Base-by-base conservation (phyloP, 2,329 filamentous ascomycete species). In the Leptographium flavum region DNA sequence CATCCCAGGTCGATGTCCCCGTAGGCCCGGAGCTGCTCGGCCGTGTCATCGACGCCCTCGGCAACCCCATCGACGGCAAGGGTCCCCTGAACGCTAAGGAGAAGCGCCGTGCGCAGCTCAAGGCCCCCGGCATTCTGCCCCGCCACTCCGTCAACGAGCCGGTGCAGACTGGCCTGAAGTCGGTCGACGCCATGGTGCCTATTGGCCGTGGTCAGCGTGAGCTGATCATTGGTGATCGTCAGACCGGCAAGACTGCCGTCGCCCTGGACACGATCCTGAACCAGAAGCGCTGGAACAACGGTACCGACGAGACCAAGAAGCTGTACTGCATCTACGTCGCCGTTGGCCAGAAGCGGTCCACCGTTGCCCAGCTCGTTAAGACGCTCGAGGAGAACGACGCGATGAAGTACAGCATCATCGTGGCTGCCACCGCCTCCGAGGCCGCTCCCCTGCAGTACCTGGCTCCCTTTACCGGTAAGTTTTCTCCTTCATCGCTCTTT, bases 121-220 rank as follows among this genome's bases (percentile, higher is more conserved):
- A 98, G 83, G 92, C 92, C 59, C 92, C 92, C 59, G 90, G 90
- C 72, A 98, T 98, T 71, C 76, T 98, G 61, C 92, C 92, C 64
- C 88, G 92, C 70, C 81, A 75, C 61, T 98, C 92, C 66, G 92
- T 98, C 81, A 87, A 87, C 74, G 78, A 98, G 79, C 90, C 92
- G 57, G 90, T 98, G 57, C 92, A 98, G 82, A 98, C 92, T 66
- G 92, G 92, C 76, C 82, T 96, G 60, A 98, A 98, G 80, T 94
- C 87, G 60, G 78, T 98, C 74, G 92, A 98, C 67, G 88, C 92
- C 72, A 96, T 98, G 92, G 92, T 98, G 60, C 92, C 92, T 61
- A 95, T 98, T 61, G 92, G 92, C 67, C 92, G 92, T 90, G 92
- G 92, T 64, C 92, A 98, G 79, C 92, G 92, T 90, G 92, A 98